Base-by-base conservation (phyloP, 805 yeast genomes). In the Metschnikowia colocasiae region DNA sequence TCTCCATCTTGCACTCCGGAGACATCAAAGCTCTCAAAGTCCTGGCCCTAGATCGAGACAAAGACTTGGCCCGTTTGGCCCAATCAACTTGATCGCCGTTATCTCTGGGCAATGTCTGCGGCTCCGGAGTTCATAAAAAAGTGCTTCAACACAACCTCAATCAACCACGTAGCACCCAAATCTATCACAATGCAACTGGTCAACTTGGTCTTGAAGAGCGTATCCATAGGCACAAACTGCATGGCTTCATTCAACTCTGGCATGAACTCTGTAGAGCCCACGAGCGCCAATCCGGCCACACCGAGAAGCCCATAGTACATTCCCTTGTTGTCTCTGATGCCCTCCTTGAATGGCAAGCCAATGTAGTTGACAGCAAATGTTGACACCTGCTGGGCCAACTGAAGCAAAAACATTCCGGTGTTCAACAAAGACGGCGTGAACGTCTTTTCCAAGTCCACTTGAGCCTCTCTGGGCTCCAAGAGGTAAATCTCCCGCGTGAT, bases 311-410 rank as follows among this genome's bases (percentile, higher is more conserved):
- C 99, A 58, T 88, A 92, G 71, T 85, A 92, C 98, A 94, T 94
- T 55, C 97, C 98, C 69, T 84, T 87, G 71, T 94, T 94, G 66
- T 86, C 96, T 45, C 74, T 75, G 59, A 94, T 85, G 48, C 88
- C 81, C 71, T 94, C 96, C 66, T 95, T 85, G 74, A 94, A 94
- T 47, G 99, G 99, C 57, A 86, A 83, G 46, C 99, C 99, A 73
- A 89, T 96, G 69, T 94, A 94, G 71, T 94, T 94, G 49, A 94
- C 97, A 18, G 97, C 97, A 74, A 91, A 94, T 0, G 99, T 94
- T 13, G 97, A 88, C 45, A 94, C 95, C 68, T 94, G 97, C 74
- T 94, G 98, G 16, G 96, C 92, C 60, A 94, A 78, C 68, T 91
- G 97, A 48, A 94, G 79, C 64, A 94, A 77, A 71, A 91, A 94